Evolutionary conservation across 148 eudicot species (phyloP), one percentile per base, ranked within the genome.

Genomic region (Vaccinium macrocarpon): DNA sequence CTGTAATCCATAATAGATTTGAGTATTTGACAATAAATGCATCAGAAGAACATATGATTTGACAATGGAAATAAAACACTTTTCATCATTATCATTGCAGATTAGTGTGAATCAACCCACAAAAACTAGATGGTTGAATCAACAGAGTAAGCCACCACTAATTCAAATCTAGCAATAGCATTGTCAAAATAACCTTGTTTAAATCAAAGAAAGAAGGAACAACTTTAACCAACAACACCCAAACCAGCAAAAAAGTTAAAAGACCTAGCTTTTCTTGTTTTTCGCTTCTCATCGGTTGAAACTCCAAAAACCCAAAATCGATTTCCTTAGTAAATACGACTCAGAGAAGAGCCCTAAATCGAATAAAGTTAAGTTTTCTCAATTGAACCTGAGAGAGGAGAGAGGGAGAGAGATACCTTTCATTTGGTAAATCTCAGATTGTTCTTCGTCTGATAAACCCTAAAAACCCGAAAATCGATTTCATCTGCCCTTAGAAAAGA

Each of bases 71-170:
- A 70, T 59, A 56, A 27, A 55, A 56, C 8, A 73, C 19, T 61
- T 79, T 32, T 13, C 53, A 52, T 84, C 82, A 78, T 79, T 55
- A 5, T 70, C 57, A 11, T 55, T 57, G 62, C 32, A n/a, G 19
- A 51, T 8, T 15, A 70, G 73, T 72, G 35, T 46, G 71, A 79
- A 85, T 48, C 64, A 78, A 56, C 62, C 25, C 51, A 61, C 18
- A 72, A 82, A 72, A 80, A 70, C 48, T 59, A 53, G 62, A 84
- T 70, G 23, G 68, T 72, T 79, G 46, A 84, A 73, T 42, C 50
- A 42, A 77, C 82, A 70, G 61, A 84, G 23, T 42, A 71, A 70
- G 68, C 80, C 56, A 18, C 16, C 35, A 27, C 61, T 57, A n/a
- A 25, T n/a, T 18, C n/a, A 27, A 49, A 78, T 23, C 52, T 21